Conservation (phyloP, 2,329 filamentous ascomycete genomes). For the Calonectria ilicicola region DNA sequence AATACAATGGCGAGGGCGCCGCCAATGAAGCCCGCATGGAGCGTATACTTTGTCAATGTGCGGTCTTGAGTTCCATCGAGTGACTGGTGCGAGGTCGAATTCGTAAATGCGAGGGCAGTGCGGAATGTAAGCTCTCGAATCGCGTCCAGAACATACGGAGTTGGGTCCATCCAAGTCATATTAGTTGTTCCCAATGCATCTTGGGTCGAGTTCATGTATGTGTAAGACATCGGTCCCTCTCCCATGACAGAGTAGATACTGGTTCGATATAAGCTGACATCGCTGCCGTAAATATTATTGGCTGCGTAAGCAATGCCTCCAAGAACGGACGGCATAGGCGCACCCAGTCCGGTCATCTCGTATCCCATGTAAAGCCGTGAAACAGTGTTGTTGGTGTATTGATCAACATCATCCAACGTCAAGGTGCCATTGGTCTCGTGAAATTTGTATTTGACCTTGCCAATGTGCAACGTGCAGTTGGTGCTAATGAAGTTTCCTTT, state of each 20-base stretch:
- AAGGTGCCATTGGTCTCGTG: conserved; percentile 3
- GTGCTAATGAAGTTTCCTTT: conserved; percentile 9
- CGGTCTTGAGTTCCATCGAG: conserved; percentile 2
- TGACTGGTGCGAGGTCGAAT: neutral
- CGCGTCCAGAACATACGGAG: neutral
- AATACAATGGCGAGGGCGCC: neutral
- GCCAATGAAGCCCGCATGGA: neutral
- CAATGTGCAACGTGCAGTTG: conserved; percentile 16
- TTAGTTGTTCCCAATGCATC: neutral
- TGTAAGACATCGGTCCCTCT: conserved; percentile 6
- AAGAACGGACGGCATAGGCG: neutral
- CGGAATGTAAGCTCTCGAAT: conserved; percentile 16
- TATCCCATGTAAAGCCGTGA: neutral
- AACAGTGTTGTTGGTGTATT: neutral
- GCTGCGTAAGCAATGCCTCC: conserved; percentile 14
- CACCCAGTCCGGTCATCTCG: conserved; percentile 1
- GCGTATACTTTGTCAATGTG: conserved; percentile 5
- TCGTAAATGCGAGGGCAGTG: conserved; percentile 14
- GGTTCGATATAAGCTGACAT: conserved; percentile 3
- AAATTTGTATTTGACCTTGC: conserved; percentile 9
- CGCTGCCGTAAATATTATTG: neutral
- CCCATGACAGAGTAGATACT: conserved; percentile 3
- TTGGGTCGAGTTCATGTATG: conserved; percentile 18
- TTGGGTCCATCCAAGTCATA: conserved; percentile 20
- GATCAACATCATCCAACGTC: neutral